These are phyloP conservation scores for Rhizoclosmatium globosum DNA, from an alignment of 192 early-diverging fungal species.

Conservation along the genomic window DNA sequence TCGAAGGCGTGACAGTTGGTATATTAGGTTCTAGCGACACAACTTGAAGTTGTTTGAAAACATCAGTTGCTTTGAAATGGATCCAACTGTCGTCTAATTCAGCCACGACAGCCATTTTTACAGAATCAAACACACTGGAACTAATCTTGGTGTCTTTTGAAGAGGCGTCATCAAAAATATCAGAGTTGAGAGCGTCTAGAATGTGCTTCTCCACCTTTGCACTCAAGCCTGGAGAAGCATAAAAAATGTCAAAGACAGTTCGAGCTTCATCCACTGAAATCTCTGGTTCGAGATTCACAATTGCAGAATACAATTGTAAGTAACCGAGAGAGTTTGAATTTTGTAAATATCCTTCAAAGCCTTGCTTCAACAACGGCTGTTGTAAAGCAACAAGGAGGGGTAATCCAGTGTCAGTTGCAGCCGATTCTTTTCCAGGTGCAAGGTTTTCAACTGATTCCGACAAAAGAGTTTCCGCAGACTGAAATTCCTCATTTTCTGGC, in stretches of 20 bases:
- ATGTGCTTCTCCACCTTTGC: background rate
- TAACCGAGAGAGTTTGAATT: background rate
- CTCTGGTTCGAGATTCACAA: background rate
- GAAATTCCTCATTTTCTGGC: background rate
- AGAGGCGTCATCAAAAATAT: background rate
- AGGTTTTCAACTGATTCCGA: background rate
- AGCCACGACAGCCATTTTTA: background rate
- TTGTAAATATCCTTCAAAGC: background rate
- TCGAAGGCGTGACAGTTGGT: background rate
- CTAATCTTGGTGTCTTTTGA: background rate
- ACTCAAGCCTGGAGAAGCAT: background rate
- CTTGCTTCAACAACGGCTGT: background rate
- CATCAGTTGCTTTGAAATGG: background rate
- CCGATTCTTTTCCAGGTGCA: background rate
- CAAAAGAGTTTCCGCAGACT: background rate
- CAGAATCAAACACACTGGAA: background rate
- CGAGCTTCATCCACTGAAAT: constrained; percentile 13
- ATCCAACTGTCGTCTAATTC: background rate
- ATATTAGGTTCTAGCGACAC: background rate
- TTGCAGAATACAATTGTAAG: constrained; percentile 5
- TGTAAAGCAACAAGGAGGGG: background rate
- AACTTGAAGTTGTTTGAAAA: background rate
- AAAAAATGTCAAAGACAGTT: background rate
- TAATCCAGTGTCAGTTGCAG: background rate
- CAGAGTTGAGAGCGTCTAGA: background rate